phyloP scores from a whole-genome alignment of 371 early-diverging fungal species.

The Mucor circinelloides region DNA sequence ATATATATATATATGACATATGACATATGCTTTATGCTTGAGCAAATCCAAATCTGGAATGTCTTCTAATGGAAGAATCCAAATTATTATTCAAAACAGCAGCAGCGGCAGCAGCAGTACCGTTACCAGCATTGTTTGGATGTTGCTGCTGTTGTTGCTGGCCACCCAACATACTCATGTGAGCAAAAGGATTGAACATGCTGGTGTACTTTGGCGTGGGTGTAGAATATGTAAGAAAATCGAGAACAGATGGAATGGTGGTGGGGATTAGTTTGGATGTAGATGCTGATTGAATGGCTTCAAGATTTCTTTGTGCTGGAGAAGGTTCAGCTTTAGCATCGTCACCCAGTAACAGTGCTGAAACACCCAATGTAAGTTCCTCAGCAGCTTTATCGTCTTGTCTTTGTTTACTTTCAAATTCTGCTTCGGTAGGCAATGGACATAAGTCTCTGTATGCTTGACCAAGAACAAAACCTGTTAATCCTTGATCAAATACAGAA shows the following conservation, averaged over 20 bases:
- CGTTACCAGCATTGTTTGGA: slow-evolving; percentile 6
- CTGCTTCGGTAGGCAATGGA: slow-evolving; percentile 11
- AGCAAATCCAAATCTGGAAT: slow-evolving; percentile 54
- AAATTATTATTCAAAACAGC: slow-evolving; percentile 24
- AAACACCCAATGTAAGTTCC: slow-evolving; percentile 36
- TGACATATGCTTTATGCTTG: slow-evolving; percentile 29
- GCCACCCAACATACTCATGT: slow-evolving; percentile 11
- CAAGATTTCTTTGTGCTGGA: slow-evolving; percentile 13
- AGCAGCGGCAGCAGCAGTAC: slow-evolving; percentile 13
- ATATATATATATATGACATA: too few relatives aligned
- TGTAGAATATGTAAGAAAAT: slow-evolving; percentile 22
- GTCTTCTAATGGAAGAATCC: slow-evolving; percentile 45
- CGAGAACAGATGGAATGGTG: slow-evolving; percentile 6
- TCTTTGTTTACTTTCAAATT: slow-evolving; percentile 3
- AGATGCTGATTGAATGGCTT: slow-evolving; percentile 12
- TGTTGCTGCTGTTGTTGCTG: background rate
- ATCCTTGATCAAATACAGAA: slow-evolving; percentile 15
- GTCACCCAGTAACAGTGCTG: slow-evolving; percentile 26
- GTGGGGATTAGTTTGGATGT: slow-evolving; percentile 1
- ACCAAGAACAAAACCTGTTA: slow-evolving; percentile 43
- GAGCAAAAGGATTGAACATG: slow-evolving; percentile 45
- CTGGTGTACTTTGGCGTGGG: slow-evolving; percentile 42
- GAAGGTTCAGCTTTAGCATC: slow-evolving; percentile 1
- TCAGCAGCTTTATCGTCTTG: slow-evolving; percentile 10
- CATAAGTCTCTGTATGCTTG: slow-evolving; percentile 36